These are phyloP conservation scores for Candida succiphila DNA, from an alignment of 805 yeast genomes.

Conservation along the genomic window DNA sequence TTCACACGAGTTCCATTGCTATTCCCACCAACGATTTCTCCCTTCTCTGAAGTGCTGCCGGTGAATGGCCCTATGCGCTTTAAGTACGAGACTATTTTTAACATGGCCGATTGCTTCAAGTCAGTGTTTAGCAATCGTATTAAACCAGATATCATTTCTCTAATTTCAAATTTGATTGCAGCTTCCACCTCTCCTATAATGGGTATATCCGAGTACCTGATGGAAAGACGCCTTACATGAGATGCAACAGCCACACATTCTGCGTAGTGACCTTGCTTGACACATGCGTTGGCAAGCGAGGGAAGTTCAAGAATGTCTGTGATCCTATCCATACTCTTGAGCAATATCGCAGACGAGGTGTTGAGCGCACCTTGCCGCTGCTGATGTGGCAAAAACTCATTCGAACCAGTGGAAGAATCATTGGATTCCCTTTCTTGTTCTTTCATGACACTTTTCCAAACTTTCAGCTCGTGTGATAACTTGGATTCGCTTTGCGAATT, in stretches of 20 bases:
- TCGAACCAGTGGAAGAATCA: neutral
- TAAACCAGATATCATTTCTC: conserved; percentile 56
- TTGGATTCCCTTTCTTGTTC: neutral
- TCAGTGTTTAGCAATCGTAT: conserved; percentile 64
- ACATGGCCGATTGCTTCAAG: conserved; percentile 65
- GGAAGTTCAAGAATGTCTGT: conserved; percentile 81
- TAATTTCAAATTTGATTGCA: conserved; percentile 46
- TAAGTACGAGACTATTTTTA: conserved; percentile 71
- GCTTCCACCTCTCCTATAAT: conserved; percentile 39
- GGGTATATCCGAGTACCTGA: conserved; percentile 55
- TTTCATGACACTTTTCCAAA: neutral
- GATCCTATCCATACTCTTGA: conserved; percentile 58
- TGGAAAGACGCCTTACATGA: conserved; percentile 56
- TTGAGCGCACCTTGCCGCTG: too few species aligned
- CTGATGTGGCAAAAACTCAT: too few species aligned
- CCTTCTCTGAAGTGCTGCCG: conserved; percentile 4
- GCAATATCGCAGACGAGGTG: conserved; percentile 25
- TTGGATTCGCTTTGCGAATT: conserved; percentile 18
- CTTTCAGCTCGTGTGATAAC: conserved; percentile 8
- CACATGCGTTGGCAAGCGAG: conserved; percentile 72
- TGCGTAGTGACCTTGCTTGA: conserved; percentile 75
- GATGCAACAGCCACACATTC: conserved; percentile 82
- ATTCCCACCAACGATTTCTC: too few species aligned
- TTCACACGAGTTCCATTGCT: conserved; percentile 2
- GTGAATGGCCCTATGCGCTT: conserved; percentile 52